Percentiles rank a stretch among this genome's conserved stretches.
Evolutionary conservation across 108 stramenopile species (phyloP).

Genomic region (Cylindrotheca closterium): DNA sequence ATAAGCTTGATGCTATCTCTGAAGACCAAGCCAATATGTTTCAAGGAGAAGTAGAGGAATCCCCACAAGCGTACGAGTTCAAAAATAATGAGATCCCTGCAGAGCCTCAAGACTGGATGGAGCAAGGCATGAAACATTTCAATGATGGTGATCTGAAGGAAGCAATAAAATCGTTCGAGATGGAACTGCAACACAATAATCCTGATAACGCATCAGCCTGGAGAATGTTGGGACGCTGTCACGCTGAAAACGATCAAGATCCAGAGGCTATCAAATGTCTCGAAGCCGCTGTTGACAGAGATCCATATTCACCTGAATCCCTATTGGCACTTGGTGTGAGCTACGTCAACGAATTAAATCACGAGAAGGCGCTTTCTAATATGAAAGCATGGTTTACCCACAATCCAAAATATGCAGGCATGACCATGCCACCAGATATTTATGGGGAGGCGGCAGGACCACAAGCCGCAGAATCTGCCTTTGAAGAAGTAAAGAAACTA

Average conservation of each 20-base stretch:
- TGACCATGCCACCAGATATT: slow-evolving; percentile 67
- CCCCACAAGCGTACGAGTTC: slow-evolving; percentile 29
- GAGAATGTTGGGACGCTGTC: slow-evolving; percentile 89
- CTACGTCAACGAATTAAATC: slow-evolving; percentile 94
- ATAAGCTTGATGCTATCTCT: slow-evolving; percentile 32
- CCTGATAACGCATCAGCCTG: slow-evolving; percentile 82
- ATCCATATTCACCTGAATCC: slow-evolving; percentile 86
- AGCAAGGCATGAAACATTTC: slow-evolving; percentile 74
- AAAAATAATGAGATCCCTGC: slow-evolving; percentile 19
- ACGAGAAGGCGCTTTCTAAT: slow-evolving; percentile 70
- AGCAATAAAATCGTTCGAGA: slow-evolving; percentile 87
- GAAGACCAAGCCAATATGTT: slow-evolving; percentile 25
- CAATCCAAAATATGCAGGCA: slow-evolving; percentile 92
- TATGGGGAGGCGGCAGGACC: slow-evolving; percentile 32
- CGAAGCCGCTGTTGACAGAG: slow-evolving; percentile 84
- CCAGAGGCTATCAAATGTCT: slow-evolving; percentile 87
- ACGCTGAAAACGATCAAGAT: slow-evolving; percentile 94
- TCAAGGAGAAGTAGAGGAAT: slow-evolving; percentile 12
- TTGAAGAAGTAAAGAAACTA: slow-evolving; percentile 86
- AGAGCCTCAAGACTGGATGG: slow-evolving; percentile 58
- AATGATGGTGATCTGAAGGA: slow-evolving; percentile 73
- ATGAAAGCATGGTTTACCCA: slow-evolving; percentile 93
- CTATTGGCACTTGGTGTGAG: slow-evolving; percentile 86
- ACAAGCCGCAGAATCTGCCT: slow-evolving; percentile 32
- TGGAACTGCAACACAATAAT: slow-evolving; percentile 73